Evolutionary conservation across 345 rosid genomes (phyloP).

Genomic region (Populus deltoides): DNA sequence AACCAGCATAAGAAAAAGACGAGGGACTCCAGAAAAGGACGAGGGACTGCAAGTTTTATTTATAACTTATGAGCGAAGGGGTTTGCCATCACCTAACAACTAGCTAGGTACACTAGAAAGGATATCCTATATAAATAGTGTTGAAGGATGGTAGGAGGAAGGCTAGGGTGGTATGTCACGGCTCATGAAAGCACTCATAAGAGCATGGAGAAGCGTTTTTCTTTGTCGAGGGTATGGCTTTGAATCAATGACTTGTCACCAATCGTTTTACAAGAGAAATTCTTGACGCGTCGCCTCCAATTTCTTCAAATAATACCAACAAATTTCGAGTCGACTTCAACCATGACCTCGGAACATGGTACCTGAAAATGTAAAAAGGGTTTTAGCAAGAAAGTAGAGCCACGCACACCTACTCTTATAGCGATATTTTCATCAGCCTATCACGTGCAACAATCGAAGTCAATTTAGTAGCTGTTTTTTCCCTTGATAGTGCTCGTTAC

Average conservation of each 20-base stretch:
- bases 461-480: too few species aligned
- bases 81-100: background rate
- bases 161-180: background rate
- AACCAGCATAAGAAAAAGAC: background rate
- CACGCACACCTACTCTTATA: too few species aligned
- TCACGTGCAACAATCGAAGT: too few species aligned
- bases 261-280: slow-evolving; percentile 19
- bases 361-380: slow-evolving; percentile 14
- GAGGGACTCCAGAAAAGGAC: background rate
- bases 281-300: slow-evolving; percentile 18
- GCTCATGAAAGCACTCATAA: background rate
- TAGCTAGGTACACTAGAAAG: background rate
- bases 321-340: slow-evolving; percentile 19
- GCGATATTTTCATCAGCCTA: too few species aligned
- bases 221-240: background rate
- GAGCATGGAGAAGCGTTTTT: background rate
- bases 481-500: too few species aligned
- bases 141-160: background rate
- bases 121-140: background rate
- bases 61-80: background rate
- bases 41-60: background rate
- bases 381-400: too few species aligned
- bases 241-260: background rate
- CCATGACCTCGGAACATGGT: slow-evolving; percentile 30
- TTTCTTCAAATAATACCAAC: slow-evolving; percentile 25